These are phyloP conservation scores for Trichoderma lentiforme DNA, from an alignment of 2,329 filamentous ascomycete genomes.

Conservation along the genomic window DNA sequence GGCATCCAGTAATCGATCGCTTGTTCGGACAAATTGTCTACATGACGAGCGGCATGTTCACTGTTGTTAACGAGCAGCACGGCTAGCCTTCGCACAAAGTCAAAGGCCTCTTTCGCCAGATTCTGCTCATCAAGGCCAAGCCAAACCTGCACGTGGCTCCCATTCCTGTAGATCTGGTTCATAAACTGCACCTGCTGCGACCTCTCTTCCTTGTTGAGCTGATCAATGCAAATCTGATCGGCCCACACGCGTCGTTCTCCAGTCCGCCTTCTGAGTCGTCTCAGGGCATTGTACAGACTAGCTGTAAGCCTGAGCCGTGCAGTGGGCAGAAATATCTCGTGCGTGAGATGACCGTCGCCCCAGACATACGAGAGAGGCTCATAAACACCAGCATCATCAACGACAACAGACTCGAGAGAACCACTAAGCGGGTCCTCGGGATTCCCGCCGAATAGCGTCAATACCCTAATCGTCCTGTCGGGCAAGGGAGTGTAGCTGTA, in stretches of 20 bases:
- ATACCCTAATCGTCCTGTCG: not conserved
- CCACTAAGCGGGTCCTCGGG: not conserved
- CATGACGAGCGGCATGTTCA: not conserved
- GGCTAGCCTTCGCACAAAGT: not conserved
- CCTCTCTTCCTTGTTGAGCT: not conserved
- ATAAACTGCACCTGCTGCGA: not conserved
- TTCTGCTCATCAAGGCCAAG: not conserved
- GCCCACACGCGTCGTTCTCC: not conserved
- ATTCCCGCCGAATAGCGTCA: not conserved
- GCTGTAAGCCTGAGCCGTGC: not conserved
- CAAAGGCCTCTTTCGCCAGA: not conserved
- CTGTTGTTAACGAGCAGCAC: not conserved
- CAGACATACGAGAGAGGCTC: not conserved
- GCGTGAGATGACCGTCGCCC: not conserved
- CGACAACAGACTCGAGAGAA: not conserved
- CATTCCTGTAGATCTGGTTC: not conserved
- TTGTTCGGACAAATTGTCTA: not conserved
- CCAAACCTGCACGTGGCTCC: not conserved
- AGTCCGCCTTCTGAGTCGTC: not conserved
- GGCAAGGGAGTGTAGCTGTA: not conserved
- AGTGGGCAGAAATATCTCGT: not conserved
- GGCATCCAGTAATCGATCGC: not conserved
- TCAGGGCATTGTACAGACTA: not conserved
- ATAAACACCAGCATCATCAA: not conserved
- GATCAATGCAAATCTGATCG: not conserved